Conservation (phyloP, 257 asterid species). For the Solanum virginianum region DNA sequence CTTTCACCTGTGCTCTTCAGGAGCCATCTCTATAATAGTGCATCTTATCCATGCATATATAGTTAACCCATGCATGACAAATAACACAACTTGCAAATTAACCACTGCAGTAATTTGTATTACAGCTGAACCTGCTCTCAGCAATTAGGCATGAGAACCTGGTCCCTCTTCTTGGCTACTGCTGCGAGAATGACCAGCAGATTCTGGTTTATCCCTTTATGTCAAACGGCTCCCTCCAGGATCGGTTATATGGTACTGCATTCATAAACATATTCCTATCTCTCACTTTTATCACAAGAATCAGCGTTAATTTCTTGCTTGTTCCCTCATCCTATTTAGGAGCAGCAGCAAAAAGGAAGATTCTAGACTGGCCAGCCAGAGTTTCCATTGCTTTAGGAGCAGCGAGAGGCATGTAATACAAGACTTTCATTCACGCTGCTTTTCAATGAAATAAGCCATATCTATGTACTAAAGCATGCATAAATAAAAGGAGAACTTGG, state of each 20-base stretch:
- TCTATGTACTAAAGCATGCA: not conserved
- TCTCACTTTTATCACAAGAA: not conserved
- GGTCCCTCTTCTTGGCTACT: constrained; percentile 73
- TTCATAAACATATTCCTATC: not conserved
- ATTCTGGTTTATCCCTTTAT: constrained; percentile 87
- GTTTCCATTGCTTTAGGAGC: constrained; percentile 85
- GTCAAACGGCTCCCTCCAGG: constrained; percentile 90
- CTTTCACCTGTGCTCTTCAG: not conserved
- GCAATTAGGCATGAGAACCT: constrained; percentile 67
- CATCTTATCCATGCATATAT: not conserved
- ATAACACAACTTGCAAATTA: not conserved
- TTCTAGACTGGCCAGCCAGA: constrained; percentile 84
- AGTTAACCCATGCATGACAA: not conserved
- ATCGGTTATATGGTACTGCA: constrained; percentile 63
- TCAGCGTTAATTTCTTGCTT: not conserved
- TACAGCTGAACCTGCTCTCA: constrained; percentile 76
- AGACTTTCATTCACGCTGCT: not conserved
- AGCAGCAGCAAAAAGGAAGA: constrained; percentile 71
- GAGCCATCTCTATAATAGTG: not conserved
- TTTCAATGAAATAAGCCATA: not conserved
- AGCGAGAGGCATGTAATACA: constrained; percentile 67
- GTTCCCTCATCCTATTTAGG: constrained; percentile 30
- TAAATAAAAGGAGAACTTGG: not conserved
- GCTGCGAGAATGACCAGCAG: constrained; percentile 89
- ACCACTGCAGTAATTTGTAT: not conserved